Percentiles rank a stretch among this genome's conserved stretches.
Conservation (phyloP, 1,284 basidiomycete species). For the Cryptococcus floricola region DNA sequence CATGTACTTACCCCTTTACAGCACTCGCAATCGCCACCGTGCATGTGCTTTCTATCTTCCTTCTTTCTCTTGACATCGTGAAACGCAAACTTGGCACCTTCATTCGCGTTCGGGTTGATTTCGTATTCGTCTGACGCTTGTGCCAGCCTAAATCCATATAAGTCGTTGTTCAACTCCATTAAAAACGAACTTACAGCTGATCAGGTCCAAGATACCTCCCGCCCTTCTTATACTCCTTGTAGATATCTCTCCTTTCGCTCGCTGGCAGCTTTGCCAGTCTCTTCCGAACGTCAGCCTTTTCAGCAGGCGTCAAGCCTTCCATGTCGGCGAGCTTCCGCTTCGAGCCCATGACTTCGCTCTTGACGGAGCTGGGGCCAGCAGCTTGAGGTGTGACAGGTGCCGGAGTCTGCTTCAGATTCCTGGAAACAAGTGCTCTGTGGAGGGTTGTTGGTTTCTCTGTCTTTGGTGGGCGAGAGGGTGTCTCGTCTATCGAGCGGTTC, state of each 20-base stretch:
- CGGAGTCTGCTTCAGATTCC: too few relatives aligned
- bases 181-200: slow-evolving; percentile 26
- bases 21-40: slow-evolving; percentile 76
- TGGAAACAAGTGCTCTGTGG: too few relatives aligned
- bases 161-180: background rate
- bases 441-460: too few relatives aligned
- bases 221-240: slow-evolving; percentile 39
- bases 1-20: slow-evolving; percentile 65
- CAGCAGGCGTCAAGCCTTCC: slow-evolving; percentile 26
- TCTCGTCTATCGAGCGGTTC: too few relatives aligned
- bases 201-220: slow-evolving; percentile 38
- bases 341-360: background rate
- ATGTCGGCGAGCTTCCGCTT: slow-evolving; percentile 23
- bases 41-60: slow-evolving; percentile 62
- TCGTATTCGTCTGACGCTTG: slow-evolving; percentile 64
- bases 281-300: slow-evolving; percentile 29
- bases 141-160: slow-evolving; percentile 29
- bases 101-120: slow-evolving; percentile 64
- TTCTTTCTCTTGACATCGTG: slow-evolving; percentile 71
- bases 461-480: too few relatives aligned
- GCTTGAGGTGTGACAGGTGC: too few relatives aligned
- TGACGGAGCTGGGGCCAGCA: too few relatives aligned
- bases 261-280: slow-evolving; percentile 25
- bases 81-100: slow-evolving; percentile 63
- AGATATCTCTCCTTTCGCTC: slow-evolving; percentile 32